Evolutionary conservation across 345 rosid genomes (phyloP).

Genomic region (Salix brachista): DNA sequence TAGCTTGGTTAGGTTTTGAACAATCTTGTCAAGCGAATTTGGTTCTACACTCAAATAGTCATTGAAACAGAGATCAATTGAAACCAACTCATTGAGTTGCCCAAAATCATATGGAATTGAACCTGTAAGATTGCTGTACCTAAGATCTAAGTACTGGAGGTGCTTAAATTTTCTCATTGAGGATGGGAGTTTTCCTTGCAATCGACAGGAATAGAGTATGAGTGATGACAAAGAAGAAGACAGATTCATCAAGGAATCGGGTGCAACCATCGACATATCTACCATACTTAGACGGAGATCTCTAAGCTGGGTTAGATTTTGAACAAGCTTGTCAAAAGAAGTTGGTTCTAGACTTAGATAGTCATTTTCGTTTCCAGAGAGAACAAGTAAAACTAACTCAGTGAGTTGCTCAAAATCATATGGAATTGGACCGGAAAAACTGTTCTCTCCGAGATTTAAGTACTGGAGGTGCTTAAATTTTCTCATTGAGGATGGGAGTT

Average conservation of each 20-base stretch:
- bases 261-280: no score
- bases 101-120: not conserved
- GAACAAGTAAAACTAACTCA: constrained; percentile 1
- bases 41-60: not conserved
- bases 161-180: no score
- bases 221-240: no score
- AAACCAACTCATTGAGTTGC: not conserved
- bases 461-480: not conserved
- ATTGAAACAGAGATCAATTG: not conserved
- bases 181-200: no score
- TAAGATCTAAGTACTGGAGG: not conserved
- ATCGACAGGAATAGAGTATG: fast-evolving
- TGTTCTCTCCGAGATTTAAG: not conserved
- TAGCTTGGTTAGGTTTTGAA: no score
- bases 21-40: not conserved
- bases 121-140: not conserved
- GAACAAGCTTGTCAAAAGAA: not conserved
- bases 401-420: no score
- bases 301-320: no score
- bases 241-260: no score
- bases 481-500: no score
- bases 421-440: not conserved
- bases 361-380: not conserved
- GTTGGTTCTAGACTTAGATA: not conserved
- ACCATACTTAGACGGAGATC: fast-evolving